Evolutionary conservation across 169 alveolate species (phyloP), one percentile per base, ranked within the genome.

Genomic region (Babesia bovis): DNA sequence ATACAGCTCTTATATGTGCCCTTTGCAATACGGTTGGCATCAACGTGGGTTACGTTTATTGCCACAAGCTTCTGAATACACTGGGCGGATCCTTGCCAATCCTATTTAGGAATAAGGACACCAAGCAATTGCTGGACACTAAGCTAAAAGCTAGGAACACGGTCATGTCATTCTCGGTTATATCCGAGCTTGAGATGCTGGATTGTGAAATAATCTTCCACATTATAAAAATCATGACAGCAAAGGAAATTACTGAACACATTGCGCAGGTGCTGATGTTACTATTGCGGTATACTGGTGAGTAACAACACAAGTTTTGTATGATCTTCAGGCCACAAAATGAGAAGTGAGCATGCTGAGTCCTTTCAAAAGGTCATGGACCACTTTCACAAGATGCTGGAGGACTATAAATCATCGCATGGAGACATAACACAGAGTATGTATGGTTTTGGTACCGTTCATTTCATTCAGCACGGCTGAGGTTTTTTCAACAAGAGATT

Each of bases 1-100:
- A 77, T 38, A 61, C 85, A 21, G 81, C 85, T 6, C 66, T 77
- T n/a, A 77, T 77, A 23, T 67, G 82, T 28, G 66, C 82, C 2
- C 47, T 77, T 51, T 36, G 65, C 9, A 77, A 67, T 50, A 41
- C 61, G 40, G 45, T 77, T 17, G 68, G 70, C 36, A 66, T 66
- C 17, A 66, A 66, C 49, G 82, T 71, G 25, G 82, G 82, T 19
- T 71, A 71, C 25, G 56, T 71, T 7, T 71, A 59, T 23, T 71
- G 75, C 65, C 55, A 51, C 41, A 71, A 41, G 47, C 61, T 71
- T 17, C 26, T 49, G 42, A 23, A 60, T 19, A 33, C 73, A 15
- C 10, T 71, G 45, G 71, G 47, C 12, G 25, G n/a, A 32, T 32
- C 58, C 4, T n/a, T 71, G 41, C 61, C 61, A 1, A 21, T 45